Conservation (phyloP, 139 green algal genomes). For the Asterochloris erici region DNA sequence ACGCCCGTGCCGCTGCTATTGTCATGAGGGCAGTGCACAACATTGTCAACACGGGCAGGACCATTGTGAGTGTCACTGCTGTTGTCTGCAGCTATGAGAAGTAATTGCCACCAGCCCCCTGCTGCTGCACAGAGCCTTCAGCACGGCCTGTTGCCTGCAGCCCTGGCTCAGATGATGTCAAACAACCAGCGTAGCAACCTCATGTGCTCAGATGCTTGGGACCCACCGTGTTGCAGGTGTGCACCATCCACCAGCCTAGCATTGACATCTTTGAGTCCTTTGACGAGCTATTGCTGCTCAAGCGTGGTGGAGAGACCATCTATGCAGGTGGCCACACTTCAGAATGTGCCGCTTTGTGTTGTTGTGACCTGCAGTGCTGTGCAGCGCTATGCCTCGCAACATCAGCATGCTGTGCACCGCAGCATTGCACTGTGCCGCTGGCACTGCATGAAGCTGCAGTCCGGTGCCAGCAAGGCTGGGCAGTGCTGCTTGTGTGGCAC, state of each 20-base stretch:
- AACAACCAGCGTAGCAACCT: no score
- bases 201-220: no score
- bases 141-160: not conserved
- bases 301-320: conserved; percentile 45
- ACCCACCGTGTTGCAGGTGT: conserved; percentile 20
- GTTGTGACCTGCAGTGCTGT: not conserved
- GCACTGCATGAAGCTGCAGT: not conserved
- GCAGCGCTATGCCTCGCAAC: not conserved
- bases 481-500: no score
- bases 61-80: conserved; percentile 85
- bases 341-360: not conserved
- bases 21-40: conserved; percentile 85
- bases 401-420: not conserved
- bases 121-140: not conserved
- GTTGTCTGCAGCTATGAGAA: conserved; percentile 19
- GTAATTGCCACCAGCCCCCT: not conserved
- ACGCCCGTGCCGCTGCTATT: conserved; percentile 79
- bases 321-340: conserved; percentile 36
- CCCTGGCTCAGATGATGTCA: not conserved
- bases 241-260: conserved; percentile 61
- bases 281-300: conserved; percentile 58
- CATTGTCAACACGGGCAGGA: conserved; percentile 70
- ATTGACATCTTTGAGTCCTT: conserved; percentile 55
- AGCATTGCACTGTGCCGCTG: not conserved
- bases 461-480: not conserved